Base-by-base conservation (phyloP, 768 basidiomycete genomes). In the Rhizopogon vinicolor region DNA sequence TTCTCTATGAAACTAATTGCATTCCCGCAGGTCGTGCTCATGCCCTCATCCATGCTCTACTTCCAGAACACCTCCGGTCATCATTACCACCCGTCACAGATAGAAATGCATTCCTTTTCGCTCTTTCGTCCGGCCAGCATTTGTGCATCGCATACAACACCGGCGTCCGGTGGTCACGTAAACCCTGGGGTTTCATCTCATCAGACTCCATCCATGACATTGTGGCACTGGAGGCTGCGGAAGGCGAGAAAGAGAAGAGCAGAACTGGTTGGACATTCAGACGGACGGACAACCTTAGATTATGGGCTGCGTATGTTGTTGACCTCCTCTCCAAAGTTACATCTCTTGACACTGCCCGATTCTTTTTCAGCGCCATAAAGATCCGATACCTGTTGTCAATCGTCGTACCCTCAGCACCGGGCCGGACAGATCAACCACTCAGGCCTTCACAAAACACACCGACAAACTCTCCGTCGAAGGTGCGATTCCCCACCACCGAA, bases 161-260 rank as follows among this genome's bases (percentile, higher is more conserved):
- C 10, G 87, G 83, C 29, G 87, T 95, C 0, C 82, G 93, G 25
- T 81, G 83, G 56, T 93, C 91, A 7, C 83, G 82, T 45, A 83
- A 87, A 60, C 90, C 91, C 0, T 96, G 92, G 91, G 93, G 93
- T 0, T 95, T 86, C 69, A 87, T 95, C 54, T 88, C 80, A 57
- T 71, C 78, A 43, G 84, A 87, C 54, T 81, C 84, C 2, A 83
- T 96, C 16, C 93, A 95, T 62, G 90, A 92, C 63, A 84, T 95
- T 44, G 68, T 84, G 18, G 75, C 79, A 3, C 79, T 91, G 14
- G 89, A 91, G 65, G 76, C 78, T 0, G 74, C 74, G 7, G 66
- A 71, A 12, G 69, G 66, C 19, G 62, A 60, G 0, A 74, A 76
- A 42, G 78, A 79, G 56, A 75, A 73, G 44, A 66, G 66, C 5